These are phyloP conservation scores for Boletus sp. DNA, from an alignment of 768 basidiomycete genomes.

Conservation along the genomic window DNA sequence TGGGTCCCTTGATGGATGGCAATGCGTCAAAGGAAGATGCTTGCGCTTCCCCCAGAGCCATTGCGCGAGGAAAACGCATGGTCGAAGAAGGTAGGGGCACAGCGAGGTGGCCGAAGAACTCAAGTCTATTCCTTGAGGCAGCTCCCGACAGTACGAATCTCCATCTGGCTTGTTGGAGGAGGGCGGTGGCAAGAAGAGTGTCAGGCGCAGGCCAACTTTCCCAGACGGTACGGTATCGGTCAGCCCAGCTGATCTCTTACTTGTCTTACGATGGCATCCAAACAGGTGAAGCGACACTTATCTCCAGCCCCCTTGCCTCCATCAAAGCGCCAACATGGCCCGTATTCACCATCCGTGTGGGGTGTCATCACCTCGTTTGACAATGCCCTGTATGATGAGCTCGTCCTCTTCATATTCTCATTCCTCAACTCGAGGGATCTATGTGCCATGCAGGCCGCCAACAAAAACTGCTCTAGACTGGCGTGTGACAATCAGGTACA, in stretches of 20 bases:
- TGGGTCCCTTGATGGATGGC: neutral
- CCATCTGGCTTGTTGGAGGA: too few species aligned
- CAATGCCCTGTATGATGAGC: constrained; percentile 66
- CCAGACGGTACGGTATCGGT: neutral
- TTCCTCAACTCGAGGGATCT: constrained; percentile 65
- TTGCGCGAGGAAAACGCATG: neutral
- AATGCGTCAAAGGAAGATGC: neutral
- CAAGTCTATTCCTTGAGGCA: too few species aligned
- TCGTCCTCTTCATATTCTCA: constrained; percentile 70
- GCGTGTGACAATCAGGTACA: constrained; percentile 63
- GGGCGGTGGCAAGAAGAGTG: too few species aligned
- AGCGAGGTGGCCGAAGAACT: too few species aligned
- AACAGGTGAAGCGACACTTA: constrained; percentile 43
- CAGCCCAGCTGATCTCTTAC: neutral
- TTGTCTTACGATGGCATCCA: constrained; percentile 33
- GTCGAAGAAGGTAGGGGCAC: neutral
- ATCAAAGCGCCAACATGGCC: constrained; percentile 51
- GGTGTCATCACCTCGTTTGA: constrained; percentile 42
- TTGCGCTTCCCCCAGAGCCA: neutral
- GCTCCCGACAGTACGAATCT: too few species aligned
- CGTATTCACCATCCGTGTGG: constrained; percentile 7
- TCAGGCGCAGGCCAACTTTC: constrained; percentile 9
- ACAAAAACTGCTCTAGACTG: constrained; percentile 63
- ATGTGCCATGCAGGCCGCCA: constrained; percentile 59
- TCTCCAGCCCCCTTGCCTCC: constrained; percentile 51